Base-by-base conservation (phyloP, 148 eudicot species). In the Amaranthus cruentus region DNA sequence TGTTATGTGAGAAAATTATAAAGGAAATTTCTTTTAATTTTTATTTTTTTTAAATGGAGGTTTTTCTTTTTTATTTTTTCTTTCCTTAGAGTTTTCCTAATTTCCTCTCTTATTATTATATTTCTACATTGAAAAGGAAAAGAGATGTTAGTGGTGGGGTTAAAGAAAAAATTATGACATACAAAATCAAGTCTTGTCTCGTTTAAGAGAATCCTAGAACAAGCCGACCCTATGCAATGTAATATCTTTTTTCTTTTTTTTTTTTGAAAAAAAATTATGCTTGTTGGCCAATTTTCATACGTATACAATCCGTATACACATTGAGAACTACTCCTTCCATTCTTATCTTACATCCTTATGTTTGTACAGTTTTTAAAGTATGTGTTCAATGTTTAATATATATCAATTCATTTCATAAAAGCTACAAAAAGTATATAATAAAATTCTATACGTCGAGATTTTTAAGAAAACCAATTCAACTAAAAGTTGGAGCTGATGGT, bases 161-260 rank as follows among this genome's bases (percentile, higher is more conserved):
- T 79, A 53, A 52, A n/a, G 77, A 80, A 71, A 82, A 80, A 28
- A 28, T 28, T 28, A 28, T 77, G 85, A 85, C 74, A 55, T 72
- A 78, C 71, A 74, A 70, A 78, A 66, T 50, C 73, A 59, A 76
- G 80, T 74, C 54, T 73, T 73, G 63, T 75, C 55, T 68, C 49
- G 54, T 68, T 57, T 18, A 73, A 69, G 76, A 85, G 88, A 82
- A 82, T 85, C 82, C 88, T 68, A 82, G 85, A 66, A 75, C 42
- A 56, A 15, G 47, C 55, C 69, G 53, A 63, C 70, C 73, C 54
- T 73, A 62, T 59, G 42, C 14, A 2, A 48, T 59, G 21, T 44
- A 55, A 28, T 28, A 28, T 28, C 38, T 28, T 28, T 28, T 28
- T 28, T 28, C 38, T 2, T 28, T 28, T 28, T 28, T 28, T 28